Evolutionary conservation across 148 eudicot species (phyloP), one percentile per base, ranked within the genome.

Genomic region (Camellia granthamiana): DNA sequence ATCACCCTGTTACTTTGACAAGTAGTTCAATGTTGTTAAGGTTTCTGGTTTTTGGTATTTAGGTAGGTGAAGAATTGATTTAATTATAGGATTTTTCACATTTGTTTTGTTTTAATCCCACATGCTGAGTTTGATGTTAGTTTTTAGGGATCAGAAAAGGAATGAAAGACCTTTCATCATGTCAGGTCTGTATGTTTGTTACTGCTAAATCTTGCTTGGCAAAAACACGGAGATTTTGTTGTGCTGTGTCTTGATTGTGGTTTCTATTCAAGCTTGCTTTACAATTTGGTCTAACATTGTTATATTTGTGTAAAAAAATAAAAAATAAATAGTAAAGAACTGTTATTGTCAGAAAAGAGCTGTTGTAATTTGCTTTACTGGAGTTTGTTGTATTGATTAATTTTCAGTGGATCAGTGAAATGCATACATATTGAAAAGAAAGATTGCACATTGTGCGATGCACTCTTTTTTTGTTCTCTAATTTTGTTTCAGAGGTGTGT

Each of bases 21-120:
- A 7, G n/a, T 11, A 10, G 55, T 46, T n/a, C 3, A 5, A 8
- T 43, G 21, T 19, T 13, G 13, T 5, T 38, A 18, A 67, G 47
- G 47, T 15, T 18, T 38, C 42, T 11, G 2, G 8, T 6, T 12
- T 38, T 42, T 69, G 21, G 4, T 71, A 47, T 49, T 71, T 71
- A 71, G 52, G 18, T n/a, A 47, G 54, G 54, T 47, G 56, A 47
- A 70, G 74, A 70, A 70, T 46, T 69, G 38, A 71, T 23, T 23
- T 23, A 8, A 51, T 19, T 70, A 13, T 21, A 14, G 43, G 42
- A 1, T 49, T 72, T 43, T 49, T 70, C 30, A 3, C 51, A 51
- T 16, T 14, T 49, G 6, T 2, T 69, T 43, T 1, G 55, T 7
- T 44, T 5, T 18, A 69, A 69, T 69, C 54, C 55, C 46, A 16